Evolutionary conservation across 2,329 filamentous ascomycete genomes (phyloP), one percentile per base, ranked within the genome.

Genomic region (Bisporella sp.): DNA sequence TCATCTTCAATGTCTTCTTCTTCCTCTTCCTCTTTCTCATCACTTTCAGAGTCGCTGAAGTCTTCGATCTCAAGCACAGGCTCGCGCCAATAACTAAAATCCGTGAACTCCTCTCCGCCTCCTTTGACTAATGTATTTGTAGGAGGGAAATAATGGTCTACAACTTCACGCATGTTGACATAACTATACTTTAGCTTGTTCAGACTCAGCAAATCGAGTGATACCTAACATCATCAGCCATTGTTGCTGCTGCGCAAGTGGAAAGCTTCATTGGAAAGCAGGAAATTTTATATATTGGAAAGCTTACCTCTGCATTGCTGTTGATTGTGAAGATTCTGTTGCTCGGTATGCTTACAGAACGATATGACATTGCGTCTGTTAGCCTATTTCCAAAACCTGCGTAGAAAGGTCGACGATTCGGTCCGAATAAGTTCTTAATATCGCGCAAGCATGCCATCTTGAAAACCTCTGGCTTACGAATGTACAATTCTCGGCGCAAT

Each of bases 261-360:
- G 35, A 21, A 21, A 21, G 21, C 21, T 21, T 21, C 21, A 21
- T 21, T 21, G 21, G 21, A 21, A 21, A 21, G 21, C 21, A 21
- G 2, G 35, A n/a, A 37, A 37, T 2, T 37, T n/a, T n/a, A 37
- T 37, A 37, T 4, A 37, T 37, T 37, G 21, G 21, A 21, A 21
- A 21, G 21, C 21, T 37, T 37, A 37, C 35, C 68, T 99, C 93
- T 1, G 92, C 91, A 64, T 97, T 95, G 48, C 89, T 93, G 69
- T 99, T 99, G 75, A 99, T 99, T 12, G 93, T 96, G 69, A 99
- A 99, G 60, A 99, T 99, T 48, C 93, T 81, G 29, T 86, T 95
- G 47, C 87, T 85, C 0, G 93, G 93, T 40, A 99, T 96, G 65
- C 96, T 95, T 48, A 99, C 93, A 5, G 88, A 93, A 53, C 93